Percentiles rank a stretch among this genome's conserved stretches.
Evolutionary conservation across 345 rosid genomes (phyloP).

Genomic region (Lepidium africanum): DNA sequence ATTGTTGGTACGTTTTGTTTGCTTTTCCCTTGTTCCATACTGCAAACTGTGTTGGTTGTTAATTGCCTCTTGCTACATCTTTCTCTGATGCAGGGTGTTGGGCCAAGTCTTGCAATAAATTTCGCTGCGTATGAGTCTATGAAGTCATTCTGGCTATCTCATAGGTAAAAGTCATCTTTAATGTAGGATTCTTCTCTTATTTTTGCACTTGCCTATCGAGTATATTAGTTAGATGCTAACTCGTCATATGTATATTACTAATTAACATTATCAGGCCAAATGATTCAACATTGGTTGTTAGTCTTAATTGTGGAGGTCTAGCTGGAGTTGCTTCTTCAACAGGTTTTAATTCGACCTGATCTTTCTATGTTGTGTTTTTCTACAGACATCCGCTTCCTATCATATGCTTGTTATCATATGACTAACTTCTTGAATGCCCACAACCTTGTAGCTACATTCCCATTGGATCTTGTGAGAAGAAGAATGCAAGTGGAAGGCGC

Average conservation of each 20-base stretch:
- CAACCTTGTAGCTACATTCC: conserved; percentile 61
- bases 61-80: background rate
- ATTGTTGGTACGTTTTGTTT: conserved; percentile 50
- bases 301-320: conserved; percentile 88
- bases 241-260: background rate
- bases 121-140: conserved; percentile 70
- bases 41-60: background rate
- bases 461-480: conserved; percentile 92
- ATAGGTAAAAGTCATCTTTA: conserved; percentile 39
- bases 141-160: conserved; percentile 62
- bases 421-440: background rate
- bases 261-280: conserved; percentile 45
- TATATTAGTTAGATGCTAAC: background rate
- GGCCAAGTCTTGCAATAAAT: conserved; percentile 88
- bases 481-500: conserved; percentile 97
- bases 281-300: conserved; percentile 49
- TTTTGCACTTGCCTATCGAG: background rate
- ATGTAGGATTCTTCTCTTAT: background rate
- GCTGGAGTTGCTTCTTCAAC: conserved; percentile 94
- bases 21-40: background rate
- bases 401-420: background rate
- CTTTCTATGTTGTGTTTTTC: background rate
- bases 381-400: background rate
- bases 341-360: conserved; percentile 34
- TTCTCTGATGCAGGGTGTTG: conserved; percentile 62